Conservation (phyloP, 202 grass and related monocot species). For the Dendrocalamus latiflorus region DNA sequence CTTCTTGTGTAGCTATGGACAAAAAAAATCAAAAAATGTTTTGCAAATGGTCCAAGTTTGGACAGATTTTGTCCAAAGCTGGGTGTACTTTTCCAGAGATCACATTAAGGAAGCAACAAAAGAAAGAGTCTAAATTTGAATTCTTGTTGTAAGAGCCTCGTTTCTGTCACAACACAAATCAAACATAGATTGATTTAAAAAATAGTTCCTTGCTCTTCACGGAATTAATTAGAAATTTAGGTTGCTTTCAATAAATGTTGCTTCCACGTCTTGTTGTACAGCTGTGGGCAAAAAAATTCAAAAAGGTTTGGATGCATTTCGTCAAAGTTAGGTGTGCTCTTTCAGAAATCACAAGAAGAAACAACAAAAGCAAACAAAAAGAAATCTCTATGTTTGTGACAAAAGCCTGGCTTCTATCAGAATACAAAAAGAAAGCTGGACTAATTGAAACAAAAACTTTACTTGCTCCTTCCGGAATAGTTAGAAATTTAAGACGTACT, state of each 20-base stretch:
- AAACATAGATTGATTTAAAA: neutral
- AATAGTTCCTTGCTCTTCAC: neutral
- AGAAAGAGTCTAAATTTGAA: neutral
- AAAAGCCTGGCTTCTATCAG: neutral
- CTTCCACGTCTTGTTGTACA: neutral
- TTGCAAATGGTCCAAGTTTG: neutral
- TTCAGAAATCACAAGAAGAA: neutral
- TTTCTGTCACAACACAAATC: neutral
- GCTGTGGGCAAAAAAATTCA: neutral
- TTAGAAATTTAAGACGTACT: neutral
- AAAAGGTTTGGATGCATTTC: neutral
- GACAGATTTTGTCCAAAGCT: constrained; percentile 6
- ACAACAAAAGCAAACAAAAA: neutral
- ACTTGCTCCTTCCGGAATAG: neutral
- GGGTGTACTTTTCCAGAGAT: neutral
- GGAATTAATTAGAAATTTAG: neutral
- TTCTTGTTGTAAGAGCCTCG: neutral
- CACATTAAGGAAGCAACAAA: neutral
- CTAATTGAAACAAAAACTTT: neutral
- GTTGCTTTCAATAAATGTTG: neutral
- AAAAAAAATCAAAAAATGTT: neutral
- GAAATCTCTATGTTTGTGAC: neutral
- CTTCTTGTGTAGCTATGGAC: neutral
- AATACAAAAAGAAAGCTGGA: neutral
- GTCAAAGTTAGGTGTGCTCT: neutral